A percentile compares a stretch with the other conserved stretches of the same genome.
Evolutionary conservation across 2,329 filamentous ascomycete genomes (phyloP).

Genomic region (Ambrosiella cleistominuta): DNA sequence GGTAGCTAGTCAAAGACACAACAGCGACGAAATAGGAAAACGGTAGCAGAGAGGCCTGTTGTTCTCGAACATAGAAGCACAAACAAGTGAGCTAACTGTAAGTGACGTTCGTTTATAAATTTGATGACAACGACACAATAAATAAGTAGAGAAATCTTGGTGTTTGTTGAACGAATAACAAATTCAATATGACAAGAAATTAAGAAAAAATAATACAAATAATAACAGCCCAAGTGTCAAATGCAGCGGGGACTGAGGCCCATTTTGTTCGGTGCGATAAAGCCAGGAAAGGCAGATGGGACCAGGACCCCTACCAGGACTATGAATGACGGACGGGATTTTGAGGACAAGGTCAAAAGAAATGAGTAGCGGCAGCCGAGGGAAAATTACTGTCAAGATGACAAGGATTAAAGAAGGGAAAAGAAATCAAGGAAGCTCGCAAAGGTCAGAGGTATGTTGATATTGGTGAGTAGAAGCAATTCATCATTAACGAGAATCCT

Average conservation of each 20-base stretch:
- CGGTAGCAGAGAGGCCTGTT: background rate
- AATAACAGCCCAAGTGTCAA: background rate
- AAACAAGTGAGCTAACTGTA: background rate
- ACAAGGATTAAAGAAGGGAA: background rate
- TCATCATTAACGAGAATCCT: background rate
- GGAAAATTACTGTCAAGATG: background rate
- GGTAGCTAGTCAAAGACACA: background rate
- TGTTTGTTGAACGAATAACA: background rate
- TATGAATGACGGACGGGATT: background rate
- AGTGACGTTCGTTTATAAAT: slow-evolving; percentile 6
- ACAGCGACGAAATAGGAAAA: background rate
- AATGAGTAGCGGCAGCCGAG: background rate
- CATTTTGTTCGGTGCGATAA: background rate
- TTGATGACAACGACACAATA: background rate
- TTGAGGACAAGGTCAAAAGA: background rate
- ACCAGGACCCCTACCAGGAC: background rate
- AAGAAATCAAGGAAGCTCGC: background rate
- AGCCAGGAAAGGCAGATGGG: background rate
- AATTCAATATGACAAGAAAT: background rate
- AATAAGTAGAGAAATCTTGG: background rate
- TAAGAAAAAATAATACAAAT: background rate
- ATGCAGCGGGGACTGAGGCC: background rate
- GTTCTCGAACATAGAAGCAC: background rate
- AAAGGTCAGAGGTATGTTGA: background rate
- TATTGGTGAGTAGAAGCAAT: background rate